Conservation (phyloP, 225 moss, liverwort and hornwort genomes). For the Sphagnum tenellum region DNA sequence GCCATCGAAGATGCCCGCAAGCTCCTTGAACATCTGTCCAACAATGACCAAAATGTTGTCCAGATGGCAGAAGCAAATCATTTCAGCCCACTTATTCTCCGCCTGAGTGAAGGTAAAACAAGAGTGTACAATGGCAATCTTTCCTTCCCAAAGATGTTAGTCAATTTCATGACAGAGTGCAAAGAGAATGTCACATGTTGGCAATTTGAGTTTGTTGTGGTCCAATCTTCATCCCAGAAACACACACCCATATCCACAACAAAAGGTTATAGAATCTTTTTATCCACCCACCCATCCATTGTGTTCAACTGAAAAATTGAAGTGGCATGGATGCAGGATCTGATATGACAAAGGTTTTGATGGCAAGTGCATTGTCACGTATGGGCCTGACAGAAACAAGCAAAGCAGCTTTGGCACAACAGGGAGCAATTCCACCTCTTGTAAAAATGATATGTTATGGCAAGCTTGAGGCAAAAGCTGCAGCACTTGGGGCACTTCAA, state of each 20-base stretch:
- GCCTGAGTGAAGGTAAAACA: conserved; percentile 53
- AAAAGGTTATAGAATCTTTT: no score
- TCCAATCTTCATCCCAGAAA: no score
- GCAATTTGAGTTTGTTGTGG: no score
- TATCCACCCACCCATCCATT: no score
- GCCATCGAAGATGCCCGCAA: conserved; percentile 74
- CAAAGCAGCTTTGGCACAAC: conserved; percentile 53
- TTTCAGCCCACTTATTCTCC: conserved; percentile 66
- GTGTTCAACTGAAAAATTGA: no score
- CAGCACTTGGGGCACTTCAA: conserved; percentile 77
- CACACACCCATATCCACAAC: no score
- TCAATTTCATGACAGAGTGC: no score
- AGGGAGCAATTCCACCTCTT: conserved; percentile 70
- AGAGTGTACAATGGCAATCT: no score
- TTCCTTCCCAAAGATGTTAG: no score
- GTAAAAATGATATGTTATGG: conserved; percentile 76
- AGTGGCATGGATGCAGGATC: conserved; percentile 39
- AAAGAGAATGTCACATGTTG: no score
- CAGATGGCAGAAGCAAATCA: conserved; percentile 99
- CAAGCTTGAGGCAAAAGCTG: conserved; percentile 74
- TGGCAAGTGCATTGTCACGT: conserved; percentile 85
- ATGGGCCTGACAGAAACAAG: conserved; percentile 91
- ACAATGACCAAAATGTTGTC: conserved; percentile 91
- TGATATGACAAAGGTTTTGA: conserved; percentile 79
- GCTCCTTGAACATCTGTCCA: conserved; percentile 67